Evolutionary conservation across 2,329 filamentous ascomycete species (phyloP), one percentile per base, ranked within the genome.

Genomic region (Stachybotrys chartarum): DNA sequence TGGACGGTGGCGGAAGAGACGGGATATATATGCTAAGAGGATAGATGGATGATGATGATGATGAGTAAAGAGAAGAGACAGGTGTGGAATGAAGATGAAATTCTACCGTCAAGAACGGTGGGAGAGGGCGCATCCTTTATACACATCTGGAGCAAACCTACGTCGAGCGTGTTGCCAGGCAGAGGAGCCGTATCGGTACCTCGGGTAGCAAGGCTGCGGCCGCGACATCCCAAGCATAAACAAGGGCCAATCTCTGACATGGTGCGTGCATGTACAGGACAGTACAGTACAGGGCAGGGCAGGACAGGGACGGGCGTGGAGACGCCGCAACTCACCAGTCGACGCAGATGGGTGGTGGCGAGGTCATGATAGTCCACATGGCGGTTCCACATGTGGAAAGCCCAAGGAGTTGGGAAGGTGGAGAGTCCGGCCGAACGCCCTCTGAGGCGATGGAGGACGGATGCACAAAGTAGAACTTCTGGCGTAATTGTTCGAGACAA

Each of bases 91-190:
- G 24, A 24, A 24, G 24, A 24, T 24, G 24, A 45, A 42, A 32
- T 52, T 59, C 61, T 70, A 73, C 71, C 71, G 71, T 73, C 68
- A 67, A 60, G 69, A 72, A 73, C 71, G 71, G 71, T 73, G 69
- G 68, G 67, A 66, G 62, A 58, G 51, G 56, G 55, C 53, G 54
- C 55, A 42, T 58, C 54, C 62, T 69, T 72, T 72, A 72, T 72
- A 72, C 59, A 60, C 60, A 59, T 61, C 45, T 17, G 18, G 48
- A 44, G 53, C 44, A 50, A 51, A 35, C 12, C 11, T 51, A 52
- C 52, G 56, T 53, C 49, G 16, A 24, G 30, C 17, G 12, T 32
- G 16, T 52, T 35, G 32, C 14, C 24, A 24, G 35, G 35, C 35
- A 10, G 14, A 14, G 14, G 14, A 42, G 35, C 35, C 35, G 35